Base-by-base conservation (phyloP, 2,329 filamentous ascomycete species). In the Trichophyton equinum region DNA sequence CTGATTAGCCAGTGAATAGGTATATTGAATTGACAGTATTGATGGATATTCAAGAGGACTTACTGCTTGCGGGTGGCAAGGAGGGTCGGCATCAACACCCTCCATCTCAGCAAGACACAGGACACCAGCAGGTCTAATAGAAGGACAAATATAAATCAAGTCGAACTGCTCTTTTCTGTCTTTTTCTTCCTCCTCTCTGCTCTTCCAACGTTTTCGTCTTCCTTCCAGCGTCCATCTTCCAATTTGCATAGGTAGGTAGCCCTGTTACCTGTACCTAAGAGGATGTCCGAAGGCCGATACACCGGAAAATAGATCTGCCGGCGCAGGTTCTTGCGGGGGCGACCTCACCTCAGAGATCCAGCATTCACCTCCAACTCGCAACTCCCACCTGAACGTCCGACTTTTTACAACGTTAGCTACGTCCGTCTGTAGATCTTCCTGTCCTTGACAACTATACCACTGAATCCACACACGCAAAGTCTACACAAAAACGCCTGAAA, bases 11-110 rank as follows among this genome's bases (percentile, higher is more conserved):
- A 57, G 15, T 11, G 13, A 20, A 42, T 57, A 38, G 13, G 38
- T 20, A 40, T n/a, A 11, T 15, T 27, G 8, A 33, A 53, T 7
- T 53, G 15, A 13, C 9, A 51, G 44, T 57, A 44, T 38, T 27
- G 25, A 20, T 30, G 27, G 27, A 30, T 25, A 47, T 13, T 38
- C n/a, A 44, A 44, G n/a, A 44, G 40, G 38, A 80, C 86, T 73
- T 76, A 91, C 87, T 64, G 91, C 92, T 70, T 87, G 83, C 62
- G 90, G 83, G 77, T 95, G 91, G 70, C 91, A 96, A 25, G 91
- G 87, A 64, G 89, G 89, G 68, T 88, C 83, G 40, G 83, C 82
- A 62, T 82, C 30, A 38, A 33, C 15, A 15, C 61, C 51, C 18
- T 51, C 58, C 58, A 53, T 60, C 27, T 25, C 25, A 59, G 25